Base-by-base conservation (phyloP, 805 yeast species). In the Sugiyamaella valdiviana region DNA sequence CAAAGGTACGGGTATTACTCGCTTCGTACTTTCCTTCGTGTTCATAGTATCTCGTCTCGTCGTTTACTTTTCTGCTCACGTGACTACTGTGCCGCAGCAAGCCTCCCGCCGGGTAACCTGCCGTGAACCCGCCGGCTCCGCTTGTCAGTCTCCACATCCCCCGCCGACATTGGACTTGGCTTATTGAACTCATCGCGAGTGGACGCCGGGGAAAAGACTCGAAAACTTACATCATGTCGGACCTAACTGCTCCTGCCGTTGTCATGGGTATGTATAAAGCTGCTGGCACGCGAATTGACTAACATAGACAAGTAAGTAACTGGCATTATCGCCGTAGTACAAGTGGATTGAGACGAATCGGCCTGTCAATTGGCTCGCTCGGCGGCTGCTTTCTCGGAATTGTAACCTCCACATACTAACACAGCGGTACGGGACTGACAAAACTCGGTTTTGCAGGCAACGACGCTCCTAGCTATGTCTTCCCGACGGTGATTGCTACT, bases 391-490 rank as follows among this genome's bases (percentile, higher is more conserved):
- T n/a, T n/a, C n/a, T n/a, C n/a, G n/a, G n/a, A n/a, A n/a, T n/a
- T n/a, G n/a, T n/a, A n/a, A n/a, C n/a, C n/a, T n/a, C 12, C 14
- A 6, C n/a, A 17, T 55, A 59, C 57, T 54, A 57, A 32, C 47
- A 53, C 76, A 91, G 91, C 67, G 99, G 99, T 77, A 93, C 99
- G 59, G 99, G 99, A 57, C 75, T 90, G 59, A 93, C 99, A 64
- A 93, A 93, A 67, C 77, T 93, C 57, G 99, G 99, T 22, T 93
- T 90, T 71, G 99, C 99, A 58, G 99, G 99, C 49, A 93, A 93
- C 66, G 99, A 93, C 70, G 77, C 97, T 20, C 99, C 99, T 37
- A 90, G 97, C 3, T 93, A 85, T 77, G 88, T 93, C 26, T 87
- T 93, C 62, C 99, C 99, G 45, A 93, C 99, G 0, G 98, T 96